These are phyloP conservation scores for Eruca vesicaria DNA, from an alignment of 441 rosid genomes.

Conservation along the genomic window DNA sequence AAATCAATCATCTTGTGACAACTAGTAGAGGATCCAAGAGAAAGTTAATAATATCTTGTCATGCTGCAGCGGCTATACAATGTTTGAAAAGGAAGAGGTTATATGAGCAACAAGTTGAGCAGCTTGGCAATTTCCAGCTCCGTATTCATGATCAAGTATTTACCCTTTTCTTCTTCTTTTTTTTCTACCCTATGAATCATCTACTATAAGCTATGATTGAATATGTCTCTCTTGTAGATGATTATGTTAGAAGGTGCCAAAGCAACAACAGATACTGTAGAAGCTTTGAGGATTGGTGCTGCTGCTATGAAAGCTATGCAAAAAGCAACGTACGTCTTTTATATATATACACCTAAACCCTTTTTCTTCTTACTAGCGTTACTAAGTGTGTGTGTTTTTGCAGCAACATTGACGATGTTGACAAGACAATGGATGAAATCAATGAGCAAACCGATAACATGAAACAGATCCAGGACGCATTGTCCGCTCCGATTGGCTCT, in stretches of 20 bases:
- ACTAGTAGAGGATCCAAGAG: too few relatives aligned
- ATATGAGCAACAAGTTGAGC: constrained; percentile 93
- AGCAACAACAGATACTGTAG: constrained; percentile 97
- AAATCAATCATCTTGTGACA: too few relatives aligned
- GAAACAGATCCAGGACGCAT: constrained; percentile 97
- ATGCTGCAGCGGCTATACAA: constrained; percentile 86
- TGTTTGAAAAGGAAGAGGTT: constrained; percentile 91
- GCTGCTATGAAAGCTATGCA: constrained; percentile 95
- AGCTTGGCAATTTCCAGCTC: constrained; percentile 88
- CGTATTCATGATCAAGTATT: constrained; percentile 92
- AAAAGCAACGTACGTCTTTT: constrained; percentile 73
- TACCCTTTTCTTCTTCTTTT: neutral
- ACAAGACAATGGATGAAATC: constrained; percentile 97
- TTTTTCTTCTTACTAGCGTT: neutral
- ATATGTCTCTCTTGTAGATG: constrained; percentile 49
- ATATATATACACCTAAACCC: neutral
- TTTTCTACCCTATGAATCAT: neutral
- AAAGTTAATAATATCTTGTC: too few relatives aligned
- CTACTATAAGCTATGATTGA: neutral
- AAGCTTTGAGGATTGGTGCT: constrained; percentile 94
- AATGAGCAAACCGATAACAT: constrained; percentile 95
- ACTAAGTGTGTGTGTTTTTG: constrained; percentile 21
- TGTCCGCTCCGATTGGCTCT: constrained; percentile 76
- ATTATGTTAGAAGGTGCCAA: constrained; percentile 96
- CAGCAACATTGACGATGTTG: constrained; percentile 96